Evolutionary conservation across 2,329 filamentous ascomycete genomes (phyloP).

Genomic region (Fusarium coffeatum): DNA sequence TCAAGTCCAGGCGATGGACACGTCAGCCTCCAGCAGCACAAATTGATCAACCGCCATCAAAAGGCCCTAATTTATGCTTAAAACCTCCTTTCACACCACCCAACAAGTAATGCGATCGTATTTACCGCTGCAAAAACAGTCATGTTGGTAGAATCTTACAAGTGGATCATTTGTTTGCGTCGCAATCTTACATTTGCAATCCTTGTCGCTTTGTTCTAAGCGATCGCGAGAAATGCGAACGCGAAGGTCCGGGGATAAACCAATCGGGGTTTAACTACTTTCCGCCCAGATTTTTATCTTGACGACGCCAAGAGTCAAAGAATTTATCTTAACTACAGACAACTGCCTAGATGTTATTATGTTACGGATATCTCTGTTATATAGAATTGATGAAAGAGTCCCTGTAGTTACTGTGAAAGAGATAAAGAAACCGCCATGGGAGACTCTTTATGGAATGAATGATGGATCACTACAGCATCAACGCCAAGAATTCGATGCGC

Average conservation of each 20-base stretch:
- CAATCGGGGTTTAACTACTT: constrained; percentile 2
- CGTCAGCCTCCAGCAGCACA: not conserved
- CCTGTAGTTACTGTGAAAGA: not conserved
- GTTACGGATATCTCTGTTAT: too few species aligned
- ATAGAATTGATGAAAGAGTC: rapidly evolving
- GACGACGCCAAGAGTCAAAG: not conserved
- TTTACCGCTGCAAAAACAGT: not conserved
- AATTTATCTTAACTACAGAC: too few species aligned
- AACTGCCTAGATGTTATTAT: too few species aligned
- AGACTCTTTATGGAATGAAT: not conserved
- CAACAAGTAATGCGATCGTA: not conserved
- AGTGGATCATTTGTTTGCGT: not conserved
- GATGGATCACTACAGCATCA: not conserved
- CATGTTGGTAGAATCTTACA: not conserved
- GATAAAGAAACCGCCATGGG: not conserved
- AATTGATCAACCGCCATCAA: not conserved
- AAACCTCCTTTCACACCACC: not conserved
- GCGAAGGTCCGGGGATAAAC: not conserved
- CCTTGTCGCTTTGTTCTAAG: not conserved
- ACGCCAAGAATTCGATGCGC: constrained; percentile 22
- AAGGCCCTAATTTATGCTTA: not conserved
- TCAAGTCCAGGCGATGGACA: not conserved
- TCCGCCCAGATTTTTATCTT: not conserved
- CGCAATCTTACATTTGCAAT: not conserved
- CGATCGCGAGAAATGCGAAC: constrained; percentile 2